Base-by-base conservation (phyloP, 108 stramenopile species). In the Ochromonas danica region DNA sequence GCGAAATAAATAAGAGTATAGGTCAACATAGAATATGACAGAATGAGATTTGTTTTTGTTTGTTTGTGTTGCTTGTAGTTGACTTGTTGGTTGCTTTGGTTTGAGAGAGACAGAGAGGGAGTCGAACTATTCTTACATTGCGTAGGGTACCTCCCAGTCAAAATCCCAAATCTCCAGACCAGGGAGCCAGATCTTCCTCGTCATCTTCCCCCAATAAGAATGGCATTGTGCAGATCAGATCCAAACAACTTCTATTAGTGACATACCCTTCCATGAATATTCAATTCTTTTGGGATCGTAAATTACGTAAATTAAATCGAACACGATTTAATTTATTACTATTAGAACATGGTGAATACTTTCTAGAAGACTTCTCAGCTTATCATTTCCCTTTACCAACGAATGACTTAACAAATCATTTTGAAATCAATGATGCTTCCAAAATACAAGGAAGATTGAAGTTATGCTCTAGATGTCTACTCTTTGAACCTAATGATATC, bases 401-500 rank as follows among this genome's bases (percentile, higher is more conserved):
- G 1, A 6, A 61, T 31, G 63, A 31, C 36, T 28, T 42, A 17
- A 28, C 57, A 1, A 79, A 30, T 22, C 80, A 22, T 1, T 35
- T 84, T 0, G 27, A 17, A 1, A 39, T 39, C 22, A 57, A 60
- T 60, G 72, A 31, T 27, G 82, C 10, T 61, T 78, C 39, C 75
- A 80, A 28, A 61, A 71, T 63, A 1, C 86, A 84, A 35, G 88
- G 88, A 2, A 43, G 88, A 40, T 82, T 89, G 17, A 86, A 86
- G 62, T 57, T 87, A 25, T 89, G 85, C 78, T 84, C 83, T 31
- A 62, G 87, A 40, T 81, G 74, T 1, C 84, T 89, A 0, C 70
- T 88, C 0, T 89, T 89, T 70, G 88, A 89, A 65, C 88, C 88
- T 1, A 43, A 42, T 38, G 87, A 88, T 33, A 25, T 77, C n/a